phyloP scores from a whole-genome alignment of 2,329 filamentous ascomycete genomes.

The Scedosporium boydii region DNA sequence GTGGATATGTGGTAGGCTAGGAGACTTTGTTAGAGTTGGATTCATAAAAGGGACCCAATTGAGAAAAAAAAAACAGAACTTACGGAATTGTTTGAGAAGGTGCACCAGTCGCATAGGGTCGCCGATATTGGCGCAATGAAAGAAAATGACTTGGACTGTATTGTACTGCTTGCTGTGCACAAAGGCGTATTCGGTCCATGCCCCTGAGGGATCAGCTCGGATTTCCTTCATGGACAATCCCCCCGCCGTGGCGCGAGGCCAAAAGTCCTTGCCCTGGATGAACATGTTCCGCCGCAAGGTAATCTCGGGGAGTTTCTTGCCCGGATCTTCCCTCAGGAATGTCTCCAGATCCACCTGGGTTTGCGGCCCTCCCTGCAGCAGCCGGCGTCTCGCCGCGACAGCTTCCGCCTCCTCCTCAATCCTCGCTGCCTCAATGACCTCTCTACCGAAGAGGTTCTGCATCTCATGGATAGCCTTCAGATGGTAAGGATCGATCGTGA shows the following conservation, averaged over 20 bases:
- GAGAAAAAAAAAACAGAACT: conserved; percentile 18
- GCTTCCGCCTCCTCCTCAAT: conserved; percentile 38
- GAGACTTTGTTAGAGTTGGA: background rate
- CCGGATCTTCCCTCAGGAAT: conserved; percentile 43
- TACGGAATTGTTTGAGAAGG: conserved; percentile 43
- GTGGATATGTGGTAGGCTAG: conserved; percentile 82
- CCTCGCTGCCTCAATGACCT: conserved; percentile 44
- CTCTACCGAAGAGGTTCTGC: conserved; percentile 51
- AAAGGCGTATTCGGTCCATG: conserved; percentile 63
- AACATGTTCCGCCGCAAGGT: conserved; percentile 72
- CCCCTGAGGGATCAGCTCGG: conserved; percentile 35
- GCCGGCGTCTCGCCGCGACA: conserved; percentile 22
- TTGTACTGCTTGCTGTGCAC: conserved; percentile 68
- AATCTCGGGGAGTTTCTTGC: conserved; percentile 58
- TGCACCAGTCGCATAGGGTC: conserved; percentile 76
- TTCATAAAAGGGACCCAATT: too few relatives aligned
- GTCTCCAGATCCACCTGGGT: conserved; percentile 49
- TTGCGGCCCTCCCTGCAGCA: conserved; percentile 24
- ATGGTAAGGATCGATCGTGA: conserved; percentile 53
- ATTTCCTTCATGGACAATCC: conserved; percentile 72
- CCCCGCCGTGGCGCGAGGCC: conserved; percentile 70
- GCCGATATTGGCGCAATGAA: conserved; percentile 68
- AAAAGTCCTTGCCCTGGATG: conserved; percentile 77
- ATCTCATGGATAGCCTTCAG: conserved; percentile 89
- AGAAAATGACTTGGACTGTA: conserved; percentile 65